Conservation (phyloP, 345 rosid species). For the Carallia brachiata region DNA sequence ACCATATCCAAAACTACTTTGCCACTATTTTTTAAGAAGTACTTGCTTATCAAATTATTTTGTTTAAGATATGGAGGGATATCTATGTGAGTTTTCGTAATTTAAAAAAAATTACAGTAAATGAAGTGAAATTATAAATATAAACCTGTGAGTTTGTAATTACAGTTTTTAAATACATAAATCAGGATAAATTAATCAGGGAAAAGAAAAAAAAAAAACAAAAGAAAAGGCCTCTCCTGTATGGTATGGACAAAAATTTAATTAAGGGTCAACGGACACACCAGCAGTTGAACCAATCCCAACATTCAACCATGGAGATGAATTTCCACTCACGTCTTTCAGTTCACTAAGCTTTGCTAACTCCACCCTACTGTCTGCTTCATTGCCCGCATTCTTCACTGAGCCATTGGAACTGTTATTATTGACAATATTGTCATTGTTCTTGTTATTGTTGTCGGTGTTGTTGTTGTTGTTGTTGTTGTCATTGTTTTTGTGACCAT, state of each 20-base stretch:
- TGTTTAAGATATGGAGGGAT: no score
- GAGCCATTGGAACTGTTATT: constrained; percentile 11
- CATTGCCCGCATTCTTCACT: constrained; percentile 44
- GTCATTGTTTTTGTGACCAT: neutral
- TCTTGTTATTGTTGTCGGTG: neutral
- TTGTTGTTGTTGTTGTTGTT: constrained; percentile 4
- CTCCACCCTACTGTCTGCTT: constrained; percentile 57
- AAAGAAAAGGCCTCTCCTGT: neutral
- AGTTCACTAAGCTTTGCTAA: constrained; percentile 61
- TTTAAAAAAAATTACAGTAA: constrained; percentile 1
- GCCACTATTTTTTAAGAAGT: no score
- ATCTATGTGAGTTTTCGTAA: neutral
- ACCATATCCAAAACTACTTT: no score
- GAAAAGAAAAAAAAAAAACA: neutral
- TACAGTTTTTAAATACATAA: constrained; percentile 24
- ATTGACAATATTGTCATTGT: constrained; percentile 13
- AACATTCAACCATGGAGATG: constrained; percentile 78
- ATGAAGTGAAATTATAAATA: constrained; percentile 12
- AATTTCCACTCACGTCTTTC: constrained; percentile 45
- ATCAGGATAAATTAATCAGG: neutral
- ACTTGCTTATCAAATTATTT: no score
- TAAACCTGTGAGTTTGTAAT: constrained; percentile 8
- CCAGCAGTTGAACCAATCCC: constrained; percentile 60
- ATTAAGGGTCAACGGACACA: constrained; percentile 34
- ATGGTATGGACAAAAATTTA: neutral